A percentile compares a stretch with the other conserved stretches of the same genome.
Evolutionary conservation across 768 basidiomycete species (phyloP).

Genomic region (Kwoniella pini): DNA sequence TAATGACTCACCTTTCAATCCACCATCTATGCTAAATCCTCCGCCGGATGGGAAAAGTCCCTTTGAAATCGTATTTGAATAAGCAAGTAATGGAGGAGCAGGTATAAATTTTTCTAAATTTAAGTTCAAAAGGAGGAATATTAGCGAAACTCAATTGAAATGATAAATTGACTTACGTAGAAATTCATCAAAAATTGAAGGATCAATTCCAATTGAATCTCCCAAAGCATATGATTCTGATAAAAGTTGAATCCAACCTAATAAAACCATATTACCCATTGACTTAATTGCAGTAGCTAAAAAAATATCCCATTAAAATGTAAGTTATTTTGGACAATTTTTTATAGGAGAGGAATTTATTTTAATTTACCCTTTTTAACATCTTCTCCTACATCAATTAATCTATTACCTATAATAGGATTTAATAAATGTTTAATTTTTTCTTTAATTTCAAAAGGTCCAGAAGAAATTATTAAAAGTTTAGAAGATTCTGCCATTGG

Average conservation of each 20-base stretch:
- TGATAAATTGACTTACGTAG: constrained; percentile 19
- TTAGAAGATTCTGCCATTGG: constrained; percentile 21
- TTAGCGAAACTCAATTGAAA: no score
- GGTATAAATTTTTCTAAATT: constrained; percentile 25
- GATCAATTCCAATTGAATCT: constrained; percentile 29
- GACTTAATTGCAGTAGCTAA: constrained; percentile 28
- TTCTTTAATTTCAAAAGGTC: constrained; percentile 10
- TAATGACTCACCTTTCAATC: constrained; percentile 32
- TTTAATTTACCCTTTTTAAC: constrained; percentile 25
- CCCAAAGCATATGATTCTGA: constrained; percentile 29
- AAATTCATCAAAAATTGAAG: constrained; percentile 22
- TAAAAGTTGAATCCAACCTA: constrained; percentile 28
- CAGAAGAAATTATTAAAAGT: constrained; percentile 25
- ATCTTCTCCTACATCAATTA: constrained; percentile 34
- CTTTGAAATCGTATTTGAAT: constrained; percentile 32
- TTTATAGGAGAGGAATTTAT: no score
- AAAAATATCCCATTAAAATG: no score
- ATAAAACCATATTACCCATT: constrained; percentile 28
- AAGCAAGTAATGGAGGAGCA: constrained; percentile 25
- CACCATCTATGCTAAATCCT: constrained; percentile 30
- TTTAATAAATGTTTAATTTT: constrained; percentile 19
- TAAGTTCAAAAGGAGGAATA: no score
- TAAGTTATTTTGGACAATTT: no score
- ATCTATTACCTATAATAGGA: constrained; percentile 19
- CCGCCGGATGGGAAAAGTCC: constrained; percentile 19